Conservation (phyloP, 2,329 filamentous ascomycete genomes). For the Aspergillus novoparasiticus region DNA sequence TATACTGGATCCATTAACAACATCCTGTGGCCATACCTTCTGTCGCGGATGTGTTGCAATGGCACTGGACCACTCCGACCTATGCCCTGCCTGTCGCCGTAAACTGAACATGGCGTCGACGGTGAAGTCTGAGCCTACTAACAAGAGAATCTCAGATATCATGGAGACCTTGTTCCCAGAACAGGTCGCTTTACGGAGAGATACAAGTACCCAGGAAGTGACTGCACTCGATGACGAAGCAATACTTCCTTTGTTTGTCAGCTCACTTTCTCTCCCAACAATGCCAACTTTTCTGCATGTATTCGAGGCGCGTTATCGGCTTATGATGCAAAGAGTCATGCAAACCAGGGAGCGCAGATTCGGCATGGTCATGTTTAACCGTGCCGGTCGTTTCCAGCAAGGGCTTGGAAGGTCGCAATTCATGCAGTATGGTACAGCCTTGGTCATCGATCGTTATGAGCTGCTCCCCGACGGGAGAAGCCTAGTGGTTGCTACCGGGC, state of each 20-base stretch:
- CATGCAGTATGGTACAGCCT: constrained; percentile 73
- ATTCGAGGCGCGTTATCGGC: constrained; percentile 87
- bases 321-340: constrained; percentile 82
- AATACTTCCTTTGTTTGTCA: constrained; percentile 75
- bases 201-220: constrained; percentile 60
- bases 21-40: constrained; percentile 85
- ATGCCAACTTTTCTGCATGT: constrained; percentile 87
- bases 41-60: constrained; percentile 78
- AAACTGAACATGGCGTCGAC: constrained; percentile 58
- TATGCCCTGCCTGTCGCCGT: constrained; percentile 80
- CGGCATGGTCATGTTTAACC: constrained; percentile 79
- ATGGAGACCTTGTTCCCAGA: constrained; percentile 71
- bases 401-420: constrained; percentile 60
- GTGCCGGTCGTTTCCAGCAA: constrained; percentile 54
- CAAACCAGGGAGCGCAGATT: constrained; percentile 72
- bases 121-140: constrained; percentile 56
- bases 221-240: constrained; percentile 57
- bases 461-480: constrained; percentile 78
- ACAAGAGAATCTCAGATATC: constrained; percentile 64
- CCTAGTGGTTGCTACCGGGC: constrained; percentile 74
- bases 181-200: constrained; percentile 60
- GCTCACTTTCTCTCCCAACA: constrained; percentile 76
- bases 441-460: constrained; percentile 74
- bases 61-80: constrained; percentile 73
- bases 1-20: constrained; percentile 80